Evolutionary conservation across 1,139 yeast genomes (phyloP).

Genomic region (Candida pseudocylindracea): DNA sequence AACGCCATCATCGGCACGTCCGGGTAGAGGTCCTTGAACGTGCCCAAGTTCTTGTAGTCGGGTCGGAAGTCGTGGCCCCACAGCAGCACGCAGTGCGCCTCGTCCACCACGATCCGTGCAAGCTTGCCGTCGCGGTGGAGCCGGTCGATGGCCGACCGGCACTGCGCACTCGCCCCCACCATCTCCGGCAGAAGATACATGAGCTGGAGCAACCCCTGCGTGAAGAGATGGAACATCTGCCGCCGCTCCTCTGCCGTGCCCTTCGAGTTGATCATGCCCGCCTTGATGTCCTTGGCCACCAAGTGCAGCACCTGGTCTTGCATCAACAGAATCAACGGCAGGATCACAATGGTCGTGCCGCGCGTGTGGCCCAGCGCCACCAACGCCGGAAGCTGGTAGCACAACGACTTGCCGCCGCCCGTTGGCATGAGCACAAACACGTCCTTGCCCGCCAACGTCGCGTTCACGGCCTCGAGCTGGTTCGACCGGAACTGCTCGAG

Average conservation of each 20-base stretch:
- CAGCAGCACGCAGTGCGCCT: constrained; percentile 94
- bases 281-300: constrained; percentile 38
- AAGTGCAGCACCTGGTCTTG: constrained; percentile 90
- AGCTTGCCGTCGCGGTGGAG: constrained; percentile 32
- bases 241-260: constrained; percentile 42
- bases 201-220: constrained; percentile 46
- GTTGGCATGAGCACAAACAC: constrained; percentile 97
- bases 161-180: constrained; percentile 57
- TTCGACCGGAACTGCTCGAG: constrained; percentile 53
- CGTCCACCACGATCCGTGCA: constrained; percentile 87
- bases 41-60: constrained; percentile 66
- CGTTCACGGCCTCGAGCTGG: constrained; percentile 71
- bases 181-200: constrained; percentile 91
- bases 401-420: constrained; percentile 94
- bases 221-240: constrained; percentile 37
- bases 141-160: constrained; percentile 38
- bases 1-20: constrained; percentile 83
- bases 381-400: constrained; percentile 89
- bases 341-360: constrained; percentile 82
- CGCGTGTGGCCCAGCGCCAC: constrained; percentile 48
- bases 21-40: constrained; percentile 54
- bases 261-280: constrained; percentile 78
- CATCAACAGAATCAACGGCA: constrained; percentile 91
- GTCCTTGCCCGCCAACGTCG: constrained; percentile 64
- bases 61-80: constrained; percentile 99